Conservation (phyloP, 441 rosid genomes). For the Manihot esculenta region DNA sequence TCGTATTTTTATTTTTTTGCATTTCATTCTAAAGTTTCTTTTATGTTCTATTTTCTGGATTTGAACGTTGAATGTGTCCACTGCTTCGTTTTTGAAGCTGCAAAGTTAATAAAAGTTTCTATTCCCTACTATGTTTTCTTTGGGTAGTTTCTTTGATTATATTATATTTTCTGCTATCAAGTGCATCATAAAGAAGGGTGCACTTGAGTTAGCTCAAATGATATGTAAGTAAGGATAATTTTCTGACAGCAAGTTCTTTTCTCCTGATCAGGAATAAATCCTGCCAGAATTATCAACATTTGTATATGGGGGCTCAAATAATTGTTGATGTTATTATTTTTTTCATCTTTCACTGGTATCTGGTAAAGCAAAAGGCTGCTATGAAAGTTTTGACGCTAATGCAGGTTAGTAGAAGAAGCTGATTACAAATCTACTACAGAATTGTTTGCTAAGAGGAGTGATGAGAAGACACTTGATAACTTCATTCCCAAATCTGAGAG, state of each 20-base stretch:
- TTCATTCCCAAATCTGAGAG: constrained; percentile 94
- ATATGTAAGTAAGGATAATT: no score
- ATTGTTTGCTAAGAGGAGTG: constrained; percentile 58
- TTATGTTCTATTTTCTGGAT: neutral
- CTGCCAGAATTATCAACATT: neutral
- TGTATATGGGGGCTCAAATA: neutral
- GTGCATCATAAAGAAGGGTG: neutral
- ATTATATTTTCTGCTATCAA: no score
- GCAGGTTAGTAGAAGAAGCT: constrained; percentile 92
- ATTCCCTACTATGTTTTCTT: neutral
- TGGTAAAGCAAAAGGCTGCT: neutral
- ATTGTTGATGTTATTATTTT: neutral
- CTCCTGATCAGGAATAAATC: neutral
- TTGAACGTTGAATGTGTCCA: neutral
- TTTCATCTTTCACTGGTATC: neutral
- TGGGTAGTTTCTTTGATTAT: neutral
- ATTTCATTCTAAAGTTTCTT: neutral
- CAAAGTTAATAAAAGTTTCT: neutral
- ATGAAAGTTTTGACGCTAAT: constrained; percentile 8
- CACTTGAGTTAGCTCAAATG: neutral
- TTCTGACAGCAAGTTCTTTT: neutral
- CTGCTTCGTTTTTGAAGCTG: neutral
- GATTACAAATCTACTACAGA: constrained; percentile 71
- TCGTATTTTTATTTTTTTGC: neutral
- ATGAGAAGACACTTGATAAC: constrained; percentile 57